Conservation (phyloP, 257 asterid genomes). For the Solanum bulbocastanum region DNA sequence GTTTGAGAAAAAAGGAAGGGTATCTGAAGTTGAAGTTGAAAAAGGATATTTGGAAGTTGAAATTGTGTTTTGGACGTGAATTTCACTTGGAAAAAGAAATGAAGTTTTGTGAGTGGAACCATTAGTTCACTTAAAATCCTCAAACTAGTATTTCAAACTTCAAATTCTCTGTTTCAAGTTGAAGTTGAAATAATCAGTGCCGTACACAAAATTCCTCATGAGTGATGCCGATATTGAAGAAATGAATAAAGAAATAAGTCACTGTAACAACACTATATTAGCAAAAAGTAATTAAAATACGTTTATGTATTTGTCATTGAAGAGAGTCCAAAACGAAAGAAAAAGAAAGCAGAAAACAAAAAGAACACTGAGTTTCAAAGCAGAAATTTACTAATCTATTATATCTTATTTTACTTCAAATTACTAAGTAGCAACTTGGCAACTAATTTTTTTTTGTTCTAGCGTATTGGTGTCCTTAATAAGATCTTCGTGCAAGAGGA, state of each 20-base stretch:
- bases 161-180: not conserved
- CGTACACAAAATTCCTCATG: not conserved
- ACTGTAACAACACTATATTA: not conserved
- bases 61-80: not conserved
- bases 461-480: not conserved
- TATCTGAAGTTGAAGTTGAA: not conserved
- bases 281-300: not conserved
- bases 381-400: not conserved
- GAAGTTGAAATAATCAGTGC: not conserved
- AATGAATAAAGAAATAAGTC: not conserved
- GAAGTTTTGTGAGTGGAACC: not conserved
- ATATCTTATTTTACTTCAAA: not conserved
- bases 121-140: not conserved
- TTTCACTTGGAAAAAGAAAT: not conserved
- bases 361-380: not conserved
- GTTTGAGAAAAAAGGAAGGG: not conserved
- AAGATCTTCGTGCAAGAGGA: not conserved
- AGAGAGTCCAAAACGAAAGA: not conserved
- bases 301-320: not conserved
- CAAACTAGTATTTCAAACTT: not conserved
- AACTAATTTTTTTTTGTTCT: not conserved
- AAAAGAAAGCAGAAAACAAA: not conserved
- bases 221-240: not conserved
- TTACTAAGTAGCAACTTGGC: not conserved
- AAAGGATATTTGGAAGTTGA: not conserved